Percentiles rank a stretch among this genome's conserved stretches.
phyloP scores from a whole-genome alignment of 495 filamentous ascomycete genomes.

The Penicillium crystallinum region DNA sequence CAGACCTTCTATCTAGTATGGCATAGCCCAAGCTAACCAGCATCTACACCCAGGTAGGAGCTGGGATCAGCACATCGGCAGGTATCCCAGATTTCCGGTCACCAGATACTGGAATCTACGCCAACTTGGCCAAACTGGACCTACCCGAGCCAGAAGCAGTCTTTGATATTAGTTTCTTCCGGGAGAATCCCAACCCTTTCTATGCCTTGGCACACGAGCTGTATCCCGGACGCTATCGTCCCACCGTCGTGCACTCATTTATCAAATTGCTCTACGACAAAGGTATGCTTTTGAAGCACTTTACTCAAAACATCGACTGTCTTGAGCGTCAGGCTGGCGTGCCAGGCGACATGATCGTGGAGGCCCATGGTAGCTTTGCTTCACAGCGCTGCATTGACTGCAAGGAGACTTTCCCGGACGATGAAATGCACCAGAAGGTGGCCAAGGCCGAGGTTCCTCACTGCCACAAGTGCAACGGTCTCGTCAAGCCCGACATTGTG shows the following conservation, averaged over 20 bases:
- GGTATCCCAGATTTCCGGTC: slow-evolving; percentile 88
- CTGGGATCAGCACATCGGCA: slow-evolving; percentile 68
- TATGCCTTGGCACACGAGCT: slow-evolving; percentile 87
- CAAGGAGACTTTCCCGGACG: slow-evolving; percentile 60
- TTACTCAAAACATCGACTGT: slow-evolving; percentile 97
- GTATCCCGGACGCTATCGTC: slow-evolving; percentile 85
- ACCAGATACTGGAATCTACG: slow-evolving; percentile 80
- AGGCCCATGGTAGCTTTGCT: slow-evolving; percentile 95
- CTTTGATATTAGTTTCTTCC: slow-evolving; percentile 87
- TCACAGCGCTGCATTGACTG: slow-evolving; percentile 88
- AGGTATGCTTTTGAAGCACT: slow-evolving; percentile 73
- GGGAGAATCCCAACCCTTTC: slow-evolving; percentile 78
- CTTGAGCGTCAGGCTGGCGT: slow-evolving; percentile 86
- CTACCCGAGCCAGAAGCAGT: slow-evolving; percentile 72
- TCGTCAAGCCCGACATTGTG: slow-evolving; percentile 96
- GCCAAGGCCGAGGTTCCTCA: slow-evolving; percentile 57
- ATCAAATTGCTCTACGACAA: slow-evolving; percentile 71
- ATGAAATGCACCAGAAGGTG: slow-evolving; percentile 66
- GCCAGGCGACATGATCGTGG: slow-evolving; percentile 72
- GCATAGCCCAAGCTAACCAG: not conserved
- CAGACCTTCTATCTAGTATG: not conserved
- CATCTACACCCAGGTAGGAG: slow-evolving; percentile 37
- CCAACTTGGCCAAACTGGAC: slow-evolving; percentile 78
- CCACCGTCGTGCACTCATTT: slow-evolving; percentile 79
- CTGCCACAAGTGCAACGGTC: slow-evolving; percentile 66